These are phyloP conservation scores for Trichophyton mentagrophytes DNA, from an alignment of 2,329 filamentous ascomycete species.

Conservation along the genomic window DNA sequence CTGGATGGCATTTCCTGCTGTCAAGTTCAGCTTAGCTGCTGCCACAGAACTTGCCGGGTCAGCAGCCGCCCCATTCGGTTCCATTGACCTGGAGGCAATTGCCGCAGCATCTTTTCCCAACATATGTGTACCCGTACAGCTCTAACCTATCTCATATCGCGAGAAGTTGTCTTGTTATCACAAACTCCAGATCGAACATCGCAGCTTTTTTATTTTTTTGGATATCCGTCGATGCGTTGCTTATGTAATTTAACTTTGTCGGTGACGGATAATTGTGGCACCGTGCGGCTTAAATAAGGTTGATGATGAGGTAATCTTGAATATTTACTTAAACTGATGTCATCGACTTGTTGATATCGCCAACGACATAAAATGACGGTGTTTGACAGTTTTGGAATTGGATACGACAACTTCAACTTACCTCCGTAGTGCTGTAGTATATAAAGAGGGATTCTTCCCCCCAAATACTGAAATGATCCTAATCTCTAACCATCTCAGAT, in stretches of 20 bases:
- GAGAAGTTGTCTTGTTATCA: neutral
- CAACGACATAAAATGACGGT: too few species aligned
- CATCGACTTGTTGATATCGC: too few species aligned
- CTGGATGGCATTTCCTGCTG: constrained; percentile 21
- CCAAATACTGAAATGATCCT: too few species aligned
- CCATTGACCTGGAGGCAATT: constrained; percentile 22
- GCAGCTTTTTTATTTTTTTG: neutral
- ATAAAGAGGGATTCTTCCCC: too few species aligned
- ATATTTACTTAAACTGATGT: too few species aligned
- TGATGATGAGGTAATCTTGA: neutral
- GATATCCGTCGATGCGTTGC: neutral
- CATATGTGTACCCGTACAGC: constrained; percentile 13
- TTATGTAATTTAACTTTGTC: neutral
- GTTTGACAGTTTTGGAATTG: too few species aligned
- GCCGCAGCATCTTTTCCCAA: constrained; percentile 10
- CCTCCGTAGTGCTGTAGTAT: too few species aligned
- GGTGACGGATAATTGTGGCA: neutral
- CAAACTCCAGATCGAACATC: neutral
- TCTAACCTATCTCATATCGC: neutral
- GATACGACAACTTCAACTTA: too few species aligned
- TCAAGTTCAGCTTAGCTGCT: constrained; percentile 24
- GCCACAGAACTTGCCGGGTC: constrained; percentile 10
- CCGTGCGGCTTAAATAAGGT: neutral
- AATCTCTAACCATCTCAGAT: too few species aligned
- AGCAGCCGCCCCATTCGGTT: constrained; percentile 22